Base-by-base conservation (phyloP, 192 early-diverging fungal species). In the Kappamyces sp. region DNA sequence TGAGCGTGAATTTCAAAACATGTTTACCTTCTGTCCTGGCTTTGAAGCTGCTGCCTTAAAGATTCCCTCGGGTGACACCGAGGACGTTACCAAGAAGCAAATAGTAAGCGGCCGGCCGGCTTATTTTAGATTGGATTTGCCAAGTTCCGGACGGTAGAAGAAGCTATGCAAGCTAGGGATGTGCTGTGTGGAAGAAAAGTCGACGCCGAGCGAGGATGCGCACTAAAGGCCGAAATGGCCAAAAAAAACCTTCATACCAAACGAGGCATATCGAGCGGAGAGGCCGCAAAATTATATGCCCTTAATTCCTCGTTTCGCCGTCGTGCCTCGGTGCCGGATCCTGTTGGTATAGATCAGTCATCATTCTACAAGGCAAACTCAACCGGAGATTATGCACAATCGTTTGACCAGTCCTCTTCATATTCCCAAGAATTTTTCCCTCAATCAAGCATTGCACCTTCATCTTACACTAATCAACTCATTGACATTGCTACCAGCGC, bases 1-100 rank as follows among this genome's bases (percentile, higher is more conserved):
- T 67, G 97, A 99, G 72, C 78, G 97, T 44, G 97, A 99, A 73
- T 99, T 99, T 65, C 94, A 95, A 66, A 97, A 95, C 75, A 97
- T 97, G 93, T 99, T 99, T 77, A 92, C 88, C 34, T 98, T 99
- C 61, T 91, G 89, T 23, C 80, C 90, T 40, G 97, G 95, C 8
- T 99, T 99, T 58, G 97, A 98, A 66, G 97, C 94, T 2, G 94
- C 97, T 8, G 91, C 92, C 3, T 79, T 99, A 36, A 99, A 97
- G 74, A 80, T 90, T 40, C 91, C 92, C 23, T 68, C 72, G 31
- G 77, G 81, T 46, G 81, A 83, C 42, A 75, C 71, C 40, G 80
- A 82, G 54, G 68, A 75, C 58, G 70, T 66, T 1, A 65, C 58
- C 35, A 83, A 84, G 73, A 90, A 90, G 66, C 91, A 94, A 74